Evolutionary conservation across 345 rosid genomes (phyloP).

Genomic region (Linum trigynum): DNA sequence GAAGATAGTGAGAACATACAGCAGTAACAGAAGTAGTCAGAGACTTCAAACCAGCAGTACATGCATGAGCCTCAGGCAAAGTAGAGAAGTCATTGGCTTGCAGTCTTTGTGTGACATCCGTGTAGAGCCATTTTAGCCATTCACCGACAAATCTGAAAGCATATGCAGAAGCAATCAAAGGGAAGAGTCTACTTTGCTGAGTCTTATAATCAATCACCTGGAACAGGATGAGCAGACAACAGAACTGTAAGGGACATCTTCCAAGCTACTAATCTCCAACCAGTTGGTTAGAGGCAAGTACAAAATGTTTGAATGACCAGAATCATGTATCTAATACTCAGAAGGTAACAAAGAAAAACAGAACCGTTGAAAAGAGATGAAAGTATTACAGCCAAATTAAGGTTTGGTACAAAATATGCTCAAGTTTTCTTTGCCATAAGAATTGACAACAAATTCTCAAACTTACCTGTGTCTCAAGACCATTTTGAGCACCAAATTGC

Average conservation of each 20-base stretch:
- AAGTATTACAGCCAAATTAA: no score
- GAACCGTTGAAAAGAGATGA: no score
- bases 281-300: background rate
- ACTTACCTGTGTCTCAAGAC: slow-evolving; percentile 72
- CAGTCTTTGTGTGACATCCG: slow-evolving; percentile 80
- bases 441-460: background rate
- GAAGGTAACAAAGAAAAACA: no score
- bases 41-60: slow-evolving; percentile 98
- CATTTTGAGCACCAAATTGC: slow-evolving; percentile 75
- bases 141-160: slow-evolving; percentile 97
- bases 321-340: no score
- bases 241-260: slow-evolving; percentile 11
- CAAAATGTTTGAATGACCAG: background rate
- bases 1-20: slow-evolving; percentile 35
- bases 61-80: slow-evolving; percentile 96
- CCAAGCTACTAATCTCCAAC: slow-evolving; percentile 1
- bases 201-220: slow-evolving; percentile 97
- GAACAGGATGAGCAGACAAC: slow-evolving; percentile 10
- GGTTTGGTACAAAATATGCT: no score
- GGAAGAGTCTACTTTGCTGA: slow-evolving; percentile 92
- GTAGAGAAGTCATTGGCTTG: slow-evolving; percentile 85
- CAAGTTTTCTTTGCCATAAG: no score
- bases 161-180: slow-evolving; percentile 98
- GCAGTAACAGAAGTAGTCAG: slow-evolving; percentile 86
- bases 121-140: slow-evolving; percentile 92